Evolutionary conservation across 2,329 filamentous ascomycete genomes (phyloP).

Genomic region (Xylariaceae sp.): DNA sequence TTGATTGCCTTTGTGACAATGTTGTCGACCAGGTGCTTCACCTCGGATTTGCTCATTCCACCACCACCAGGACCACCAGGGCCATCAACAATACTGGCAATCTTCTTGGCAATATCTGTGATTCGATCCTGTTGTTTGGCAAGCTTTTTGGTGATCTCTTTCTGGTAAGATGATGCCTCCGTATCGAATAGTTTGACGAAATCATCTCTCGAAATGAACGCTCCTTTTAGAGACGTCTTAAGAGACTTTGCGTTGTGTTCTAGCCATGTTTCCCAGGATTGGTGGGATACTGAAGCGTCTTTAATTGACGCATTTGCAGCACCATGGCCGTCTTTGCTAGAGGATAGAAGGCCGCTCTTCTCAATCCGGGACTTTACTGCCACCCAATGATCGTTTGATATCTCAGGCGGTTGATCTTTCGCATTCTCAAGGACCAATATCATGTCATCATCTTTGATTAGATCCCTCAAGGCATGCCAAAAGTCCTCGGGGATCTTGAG

Average conservation of each 20-base stretch:
- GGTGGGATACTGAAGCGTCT: constrained; percentile 12
- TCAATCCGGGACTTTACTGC: constrained; percentile 43
- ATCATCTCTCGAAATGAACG: constrained; percentile 31
- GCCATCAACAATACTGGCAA: constrained; percentile 32
- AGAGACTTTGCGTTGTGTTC: constrained; percentile 46
- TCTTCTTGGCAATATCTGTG: constrained; percentile 20
- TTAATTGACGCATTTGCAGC: neutral
- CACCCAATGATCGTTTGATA: constrained; percentile 47
- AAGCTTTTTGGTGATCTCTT: constrained; percentile 23
- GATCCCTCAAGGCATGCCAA: constrained; percentile 60
- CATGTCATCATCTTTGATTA: constrained; percentile 48
- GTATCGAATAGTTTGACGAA: constrained; percentile 31
- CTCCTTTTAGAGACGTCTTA: constrained; percentile 34
- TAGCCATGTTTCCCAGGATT: constrained; percentile 53
- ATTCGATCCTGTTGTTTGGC: constrained; percentile 17
- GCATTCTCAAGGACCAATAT: constrained; percentile 47
- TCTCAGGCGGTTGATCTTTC: constrained; percentile 36
- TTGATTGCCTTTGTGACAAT: constrained; percentile 43
- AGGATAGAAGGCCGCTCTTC: constrained; percentile 30
- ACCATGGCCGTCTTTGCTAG: constrained; percentile 18
- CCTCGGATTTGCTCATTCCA: constrained; percentile 40
- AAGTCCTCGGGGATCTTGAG: constrained; percentile 58
- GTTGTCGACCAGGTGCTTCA: constrained; percentile 40
- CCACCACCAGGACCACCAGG: constrained; percentile 19
- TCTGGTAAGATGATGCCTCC: constrained; percentile 29